Conservation (phyloP, 2,329 filamentous ascomycete genomes). For the Pseudovirgaria hyperparasitica region DNA sequence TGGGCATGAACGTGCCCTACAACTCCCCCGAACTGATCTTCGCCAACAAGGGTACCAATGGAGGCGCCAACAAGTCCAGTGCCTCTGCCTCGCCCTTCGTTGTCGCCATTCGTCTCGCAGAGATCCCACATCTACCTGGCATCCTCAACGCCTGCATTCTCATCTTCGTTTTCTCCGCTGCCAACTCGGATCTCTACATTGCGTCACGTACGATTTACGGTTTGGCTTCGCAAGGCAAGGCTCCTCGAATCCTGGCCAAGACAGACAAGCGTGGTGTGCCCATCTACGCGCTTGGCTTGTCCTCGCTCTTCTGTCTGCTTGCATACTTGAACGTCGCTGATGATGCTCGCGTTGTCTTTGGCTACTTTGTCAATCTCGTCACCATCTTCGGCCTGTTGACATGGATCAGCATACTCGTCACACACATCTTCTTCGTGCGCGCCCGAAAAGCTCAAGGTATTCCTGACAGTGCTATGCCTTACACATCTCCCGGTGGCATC, state of each 20-base stretch:
- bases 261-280: conserved; percentile 63
- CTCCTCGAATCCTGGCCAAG: conserved; percentile 56
- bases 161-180: conserved; percentile 63
- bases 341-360: conserved; percentile 29
- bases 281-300: conserved; percentile 49
- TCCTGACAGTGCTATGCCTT: conserved; percentile 33
- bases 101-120: conserved; percentile 53
- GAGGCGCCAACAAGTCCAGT: conserved; percentile 27
- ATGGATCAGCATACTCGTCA: conserved; percentile 37
- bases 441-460: conserved; percentile 34
- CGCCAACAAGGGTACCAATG: conserved; percentile 37
- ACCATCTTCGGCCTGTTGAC: conserved; percentile 30
- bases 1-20: conserved; percentile 68
- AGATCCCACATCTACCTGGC: conserved; percentile 49
- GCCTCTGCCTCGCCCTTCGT: conserved; percentile 63
- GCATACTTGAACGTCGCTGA: conserved; percentile 44
- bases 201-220: conserved; percentile 62
- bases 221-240: conserved; percentile 58
- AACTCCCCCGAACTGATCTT: conserved; percentile 47
- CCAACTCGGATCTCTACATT: conserved; percentile 67
- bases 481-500: conserved; percentile 58
- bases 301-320: conserved; percentile 49
- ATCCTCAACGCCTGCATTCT: conserved; percentile 65
- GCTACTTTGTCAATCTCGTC: conserved; percentile 35
- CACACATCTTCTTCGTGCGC: conserved; percentile 36